phyloP scores from a whole-genome alignment of 2,329 filamentous ascomycete genomes.

The Fusarium xylarioides region DNA sequence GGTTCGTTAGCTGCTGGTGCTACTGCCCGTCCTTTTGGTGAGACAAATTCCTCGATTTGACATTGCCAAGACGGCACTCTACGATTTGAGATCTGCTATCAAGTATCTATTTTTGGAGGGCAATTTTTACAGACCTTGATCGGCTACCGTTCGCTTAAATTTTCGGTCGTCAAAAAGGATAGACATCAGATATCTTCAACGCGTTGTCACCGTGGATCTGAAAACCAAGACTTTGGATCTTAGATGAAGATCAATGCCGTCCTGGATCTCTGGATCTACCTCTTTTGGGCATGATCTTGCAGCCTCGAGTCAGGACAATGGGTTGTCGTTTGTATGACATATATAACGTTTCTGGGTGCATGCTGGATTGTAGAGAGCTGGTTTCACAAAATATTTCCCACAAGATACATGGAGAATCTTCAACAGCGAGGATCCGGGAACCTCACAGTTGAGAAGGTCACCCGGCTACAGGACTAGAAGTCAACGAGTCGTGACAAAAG shows the following conservation, averaged over 20 bases:
- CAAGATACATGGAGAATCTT: neutral
- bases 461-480: neutral
- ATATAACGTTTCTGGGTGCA: neutral
- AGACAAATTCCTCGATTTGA: neutral
- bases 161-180: neutral
- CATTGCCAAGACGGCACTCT: neutral
- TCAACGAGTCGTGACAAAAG: neutral
- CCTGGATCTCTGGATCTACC: neutral
- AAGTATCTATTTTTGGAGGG: neutral
- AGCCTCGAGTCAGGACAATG: neutral
- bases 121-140: neutral
- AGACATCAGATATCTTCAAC: neutral
- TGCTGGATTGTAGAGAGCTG: neutral
- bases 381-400: neutral
- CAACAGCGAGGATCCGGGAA: neutral
- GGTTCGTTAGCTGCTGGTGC: neutral
- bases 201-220: neutral
- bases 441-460: neutral
- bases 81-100: neutral
- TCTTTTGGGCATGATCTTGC: neutral
- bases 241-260: neutral
- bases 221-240: neutral
- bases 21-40: neutral
- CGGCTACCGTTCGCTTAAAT: neutral
- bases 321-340: neutral